Evolutionary conservation across 208 protist species (phyloP), one percentile per base, ranked within the genome.

Genomic region (Acanthamoeba healyi): DNA sequence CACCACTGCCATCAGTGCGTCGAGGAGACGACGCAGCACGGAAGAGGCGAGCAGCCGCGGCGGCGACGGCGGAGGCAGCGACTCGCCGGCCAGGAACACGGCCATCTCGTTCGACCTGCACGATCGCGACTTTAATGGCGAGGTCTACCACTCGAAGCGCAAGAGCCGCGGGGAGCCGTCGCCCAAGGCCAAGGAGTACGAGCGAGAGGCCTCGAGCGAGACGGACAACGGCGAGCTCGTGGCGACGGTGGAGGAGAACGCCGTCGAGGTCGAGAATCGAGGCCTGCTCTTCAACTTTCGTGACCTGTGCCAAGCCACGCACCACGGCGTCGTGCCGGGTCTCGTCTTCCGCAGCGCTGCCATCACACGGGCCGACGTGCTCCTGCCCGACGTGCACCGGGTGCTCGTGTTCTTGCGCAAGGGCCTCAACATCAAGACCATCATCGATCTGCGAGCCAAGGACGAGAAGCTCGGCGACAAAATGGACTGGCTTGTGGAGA

Each of bases 211-310:
- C n/a, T n/a, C n/a, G 12, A 49, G 44, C 44, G 44, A 4, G 44
- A 12, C 44, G 12, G 44, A 49, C 9, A 12, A 49, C 9, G 44
- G 9, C 9, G 44, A 12, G 12, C 44, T 12, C 44, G 44, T 49
- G 44, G 44, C 12, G 44, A 49, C 44, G 4, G 44, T 49, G 44
- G 44, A 15, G 44, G 44, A 49, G 44, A 12, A 49, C 44, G 51
- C 15, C 51, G 51, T 17, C 51, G 12, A 24, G 51, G 15, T 54
- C 36, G 58, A 92, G 58, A n/a, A 2, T 14, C 54, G 61, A 40
- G 86, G 86, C 9, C 34, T 92, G 38, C 86, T 92, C 26, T 92
- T 92, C 58, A 92, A 92, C 86, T 92, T 92, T 26, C 49, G 86
- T 22, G 86, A 92, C 42, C 40, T 92, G 38, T 65, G 34, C 36